These are phyloP conservation scores for Parasarocladium wereldwijsianum DNA, from an alignment of 2,329 filamentous ascomycete genomes.

Conservation along the genomic window DNA sequence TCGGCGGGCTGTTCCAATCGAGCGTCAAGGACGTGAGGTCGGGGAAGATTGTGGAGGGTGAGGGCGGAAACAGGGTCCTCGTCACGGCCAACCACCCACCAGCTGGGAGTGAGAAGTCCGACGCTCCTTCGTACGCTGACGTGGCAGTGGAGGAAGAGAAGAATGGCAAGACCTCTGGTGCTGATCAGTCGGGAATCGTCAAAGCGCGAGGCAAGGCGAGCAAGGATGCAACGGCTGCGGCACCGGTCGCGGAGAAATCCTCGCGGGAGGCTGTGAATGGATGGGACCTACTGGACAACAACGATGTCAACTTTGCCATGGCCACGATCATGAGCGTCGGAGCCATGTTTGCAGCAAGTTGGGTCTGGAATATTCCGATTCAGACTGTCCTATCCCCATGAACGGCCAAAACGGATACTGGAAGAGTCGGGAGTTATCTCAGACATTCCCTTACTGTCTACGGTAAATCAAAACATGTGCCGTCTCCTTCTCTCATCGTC, in stretches of 20 bases:
- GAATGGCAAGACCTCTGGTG: constrained; percentile 28
- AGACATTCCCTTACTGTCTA: too few species aligned
- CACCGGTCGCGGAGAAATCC: too few species aligned
- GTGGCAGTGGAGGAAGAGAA: constrained; percentile 22
- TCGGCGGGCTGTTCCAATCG: constrained; percentile 73
- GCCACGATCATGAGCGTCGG: constrained; percentile 65
- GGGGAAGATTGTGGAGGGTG: constrained; percentile 81
- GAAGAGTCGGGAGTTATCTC: too few species aligned
- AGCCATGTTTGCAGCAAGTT: constrained; percentile 52
- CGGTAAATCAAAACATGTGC: too few species aligned
- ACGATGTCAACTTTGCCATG: constrained; percentile 91
- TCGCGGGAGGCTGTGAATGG: constrained; percentile 51
- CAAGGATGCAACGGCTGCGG: too few species aligned
- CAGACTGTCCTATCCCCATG: constrained; percentile 23
- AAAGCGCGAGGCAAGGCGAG: too few species aligned
- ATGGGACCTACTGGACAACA: constrained; percentile 76
- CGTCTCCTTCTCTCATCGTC: too few species aligned
- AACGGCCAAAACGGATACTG: too few species aligned
- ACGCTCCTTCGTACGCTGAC: constrained; percentile 2
- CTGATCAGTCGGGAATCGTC: too few species aligned
- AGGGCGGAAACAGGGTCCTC: constrained; percentile 50
- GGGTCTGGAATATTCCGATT: constrained; percentile 44
- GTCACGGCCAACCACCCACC: constrained; percentile 19
- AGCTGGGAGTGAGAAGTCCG: background rate
- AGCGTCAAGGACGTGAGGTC: constrained; percentile 73